Base-by-base conservation (phyloP, 768 basidiomycete genomes). In the Rhodotorula toruloides region DNA sequence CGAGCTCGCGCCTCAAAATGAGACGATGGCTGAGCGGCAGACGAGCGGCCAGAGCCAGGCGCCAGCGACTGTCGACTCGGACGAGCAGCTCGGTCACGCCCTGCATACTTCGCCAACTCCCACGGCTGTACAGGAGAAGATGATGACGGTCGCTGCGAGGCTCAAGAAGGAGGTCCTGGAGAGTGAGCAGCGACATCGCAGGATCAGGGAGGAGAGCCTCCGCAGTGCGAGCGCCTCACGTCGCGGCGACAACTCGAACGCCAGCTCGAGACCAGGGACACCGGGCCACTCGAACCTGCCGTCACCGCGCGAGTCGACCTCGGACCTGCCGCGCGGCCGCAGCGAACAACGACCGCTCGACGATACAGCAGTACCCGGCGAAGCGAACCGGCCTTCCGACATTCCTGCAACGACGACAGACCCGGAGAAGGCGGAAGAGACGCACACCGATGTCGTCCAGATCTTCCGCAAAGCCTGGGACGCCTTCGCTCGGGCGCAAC, bases 401-500 rank as follows among this genome's bases (percentile, higher is more conserved):
- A 34, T 42, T n/a, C 22, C 14, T 11, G 34, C 42, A 22, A 19
- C 1, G 25, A 63, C 56, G 43, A 43, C 61, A 39, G 52, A 54
- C 19, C 49, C 61, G 39, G 29, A 49, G 21, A 27, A 44, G 29
- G 54, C 48, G 22, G 25, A 29, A 13, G 31, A 31, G 36, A 37
- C 36, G 22, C 42, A 34, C 14, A 31, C 37, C 2, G 48, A 39
- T 3, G 54, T 56, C 27, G 37, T 71, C 42, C 32, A 31, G n/a
- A 40, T 55, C 17, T 67, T 71, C 29, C 56, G 58, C 19, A 46
- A 53, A 40, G 62, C 70, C 16, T 98, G 94, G 94, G 93, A 96
- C 80, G 94, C 91, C 79, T 97, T 97, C 82, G 86, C 91, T 53
- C 91, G 96, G 72, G 94, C 97, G 79, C 97, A 98, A 87, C 96